A percentile compares a stretch with the other conserved stretches of the same genome.
Conservation (phyloP, 1,284 basidiomycete genomes). For the Marasmius tenuissimus region DNA sequence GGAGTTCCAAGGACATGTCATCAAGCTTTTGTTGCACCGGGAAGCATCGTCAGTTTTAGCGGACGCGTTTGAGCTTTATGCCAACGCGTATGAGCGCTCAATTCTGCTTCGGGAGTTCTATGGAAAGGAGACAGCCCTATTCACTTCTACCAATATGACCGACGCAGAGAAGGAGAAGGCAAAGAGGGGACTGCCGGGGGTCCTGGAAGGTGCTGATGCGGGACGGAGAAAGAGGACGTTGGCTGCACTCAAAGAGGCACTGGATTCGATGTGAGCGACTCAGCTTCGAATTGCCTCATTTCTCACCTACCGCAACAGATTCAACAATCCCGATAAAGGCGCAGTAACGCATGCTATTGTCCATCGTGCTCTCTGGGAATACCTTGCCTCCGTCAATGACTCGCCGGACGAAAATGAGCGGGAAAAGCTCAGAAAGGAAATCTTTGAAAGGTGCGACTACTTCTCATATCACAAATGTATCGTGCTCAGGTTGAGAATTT, state of each 20-base stretch:
- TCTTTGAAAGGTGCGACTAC: conserved; percentile 60
- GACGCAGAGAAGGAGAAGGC: conserved; percentile 60
- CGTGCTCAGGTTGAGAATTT: not conserved
- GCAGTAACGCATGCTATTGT: conserved; percentile 83
- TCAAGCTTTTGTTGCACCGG: conserved; percentile 77
- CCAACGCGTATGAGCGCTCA: conserved; percentile 79
- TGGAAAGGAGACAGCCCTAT: conserved; percentile 80
- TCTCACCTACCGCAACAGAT: conserved; percentile 41
- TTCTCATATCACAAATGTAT: not conserved
- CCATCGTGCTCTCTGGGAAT: conserved; percentile 81
- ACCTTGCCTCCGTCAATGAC: conserved; percentile 55
- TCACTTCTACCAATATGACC: conserved; percentile 49
- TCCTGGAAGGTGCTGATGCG: conserved; percentile 63
- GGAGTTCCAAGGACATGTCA: conserved; percentile 74
- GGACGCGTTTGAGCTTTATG: conserved; percentile 84
- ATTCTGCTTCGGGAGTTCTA: conserved; percentile 85
- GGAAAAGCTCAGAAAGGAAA: conserved; percentile 62
- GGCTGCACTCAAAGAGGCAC: conserved; percentile 66
- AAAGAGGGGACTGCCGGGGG: conserved; percentile 64
- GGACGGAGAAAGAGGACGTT: conserved; percentile 70
- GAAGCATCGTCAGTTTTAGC: conserved; percentile 82
- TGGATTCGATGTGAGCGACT: conserved; percentile 69
- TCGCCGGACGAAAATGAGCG: conserved; percentile 57
- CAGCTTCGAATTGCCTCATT: not conserved
- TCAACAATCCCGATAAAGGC: conserved; percentile 88